Conservation (phyloP, 306 rosid genomes). For the Gynostemma pentaphyllum region DNA sequence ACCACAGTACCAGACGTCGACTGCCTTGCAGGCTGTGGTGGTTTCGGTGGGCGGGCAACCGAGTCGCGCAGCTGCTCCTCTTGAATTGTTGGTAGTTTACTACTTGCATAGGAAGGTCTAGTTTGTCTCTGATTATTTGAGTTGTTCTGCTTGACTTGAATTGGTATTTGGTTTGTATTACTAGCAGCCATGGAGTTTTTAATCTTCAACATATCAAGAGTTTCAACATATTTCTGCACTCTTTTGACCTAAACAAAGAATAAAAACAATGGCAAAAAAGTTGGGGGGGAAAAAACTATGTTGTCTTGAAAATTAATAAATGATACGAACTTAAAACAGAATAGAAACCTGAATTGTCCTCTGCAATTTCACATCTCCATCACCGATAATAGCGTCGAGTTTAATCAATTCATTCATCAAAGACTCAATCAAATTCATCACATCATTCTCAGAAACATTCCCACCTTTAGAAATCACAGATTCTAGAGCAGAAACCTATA, state of each 20-base stretch:
- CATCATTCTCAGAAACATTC: conserved; percentile 65
- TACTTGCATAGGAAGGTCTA: conserved; percentile 16
- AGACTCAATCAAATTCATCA: conserved; percentile 59
- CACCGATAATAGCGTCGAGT: conserved; percentile 67
- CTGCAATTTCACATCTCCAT: conserved; percentile 90
- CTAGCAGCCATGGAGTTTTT: conserved; percentile 48
- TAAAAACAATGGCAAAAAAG: too few species aligned
- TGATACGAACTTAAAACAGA: not conserved
- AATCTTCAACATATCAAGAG: conserved; percentile 65
- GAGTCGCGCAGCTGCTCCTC: conserved; percentile 30
- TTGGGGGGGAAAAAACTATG: not conserved
- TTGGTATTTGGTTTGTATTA: conserved; percentile 16
- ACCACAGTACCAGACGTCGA: conserved; percentile 62
- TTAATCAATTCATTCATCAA: conserved; percentile 87
- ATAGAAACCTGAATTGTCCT: conserved; percentile 89
- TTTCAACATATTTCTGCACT: conserved; percentile 91
- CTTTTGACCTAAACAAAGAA: conserved; percentile 58
- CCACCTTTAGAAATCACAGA: conserved; percentile 61
- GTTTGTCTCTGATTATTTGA: conserved; percentile 18
- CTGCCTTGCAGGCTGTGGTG: conserved; percentile 18
- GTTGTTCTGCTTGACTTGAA: not conserved
- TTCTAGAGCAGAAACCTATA: conserved; percentile 80
- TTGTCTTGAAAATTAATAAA: not conserved
- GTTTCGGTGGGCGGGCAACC: conserved; percentile 11
- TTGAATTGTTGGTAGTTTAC: conserved; percentile 29